phyloP scores from a whole-genome alignment of 176 grass and related monocot species.

The Poa annua region DNA sequence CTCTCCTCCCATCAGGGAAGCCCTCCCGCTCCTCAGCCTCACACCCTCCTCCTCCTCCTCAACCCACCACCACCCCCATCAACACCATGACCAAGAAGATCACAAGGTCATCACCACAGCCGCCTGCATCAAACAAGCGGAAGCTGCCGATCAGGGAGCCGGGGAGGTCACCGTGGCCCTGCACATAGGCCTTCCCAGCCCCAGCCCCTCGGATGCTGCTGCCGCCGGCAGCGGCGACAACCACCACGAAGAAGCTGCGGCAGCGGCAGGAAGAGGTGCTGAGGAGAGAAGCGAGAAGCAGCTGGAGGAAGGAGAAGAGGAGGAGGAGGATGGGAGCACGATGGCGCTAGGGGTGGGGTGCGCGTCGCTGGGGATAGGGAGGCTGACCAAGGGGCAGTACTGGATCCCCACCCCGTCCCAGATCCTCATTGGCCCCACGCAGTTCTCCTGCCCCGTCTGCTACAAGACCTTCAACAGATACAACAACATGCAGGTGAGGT shows the following conservation, averaged over 20 bases:
- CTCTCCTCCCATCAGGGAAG: slow-evolving; percentile 73
- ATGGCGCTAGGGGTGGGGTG: slow-evolving; percentile 54
- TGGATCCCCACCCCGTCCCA: slow-evolving; percentile 90
- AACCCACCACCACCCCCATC: background rate
- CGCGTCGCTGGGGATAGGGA: slow-evolving; percentile 61
- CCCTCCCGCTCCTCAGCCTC: slow-evolving; percentile 74
- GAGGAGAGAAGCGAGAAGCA: background rate
- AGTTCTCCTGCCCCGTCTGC: slow-evolving; percentile 91
- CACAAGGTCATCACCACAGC: slow-evolving; percentile 1
- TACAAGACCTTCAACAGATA: slow-evolving; percentile 90
- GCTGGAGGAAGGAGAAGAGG: background rate
- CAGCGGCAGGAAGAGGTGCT: background rate
- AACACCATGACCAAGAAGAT: slow-evolving; percentile 24
- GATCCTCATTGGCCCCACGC: slow-evolving; percentile 89
- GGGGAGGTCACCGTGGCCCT: slow-evolving; percentile 66
- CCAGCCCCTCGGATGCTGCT: slow-evolving; percentile 32
- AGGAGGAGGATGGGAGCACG: slow-evolving; percentile 5
- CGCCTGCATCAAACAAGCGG: background rate
- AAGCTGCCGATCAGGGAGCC: slow-evolving; percentile 39
- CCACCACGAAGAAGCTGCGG: background rate
- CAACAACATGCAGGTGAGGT: slow-evolving; percentile 87
- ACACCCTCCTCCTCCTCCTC: slow-evolving; percentile 40
- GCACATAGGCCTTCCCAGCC: slow-evolving; percentile 79
- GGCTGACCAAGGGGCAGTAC: slow-evolving; percentile 84
- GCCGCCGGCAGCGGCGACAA: background rate